Percentiles rank a stretch among this genome's conserved stretches.
Evolutionary conservation across 2,329 filamentous ascomycete genomes (phyloP).

Genomic region (Thermomyces lanuginosus): DNA sequence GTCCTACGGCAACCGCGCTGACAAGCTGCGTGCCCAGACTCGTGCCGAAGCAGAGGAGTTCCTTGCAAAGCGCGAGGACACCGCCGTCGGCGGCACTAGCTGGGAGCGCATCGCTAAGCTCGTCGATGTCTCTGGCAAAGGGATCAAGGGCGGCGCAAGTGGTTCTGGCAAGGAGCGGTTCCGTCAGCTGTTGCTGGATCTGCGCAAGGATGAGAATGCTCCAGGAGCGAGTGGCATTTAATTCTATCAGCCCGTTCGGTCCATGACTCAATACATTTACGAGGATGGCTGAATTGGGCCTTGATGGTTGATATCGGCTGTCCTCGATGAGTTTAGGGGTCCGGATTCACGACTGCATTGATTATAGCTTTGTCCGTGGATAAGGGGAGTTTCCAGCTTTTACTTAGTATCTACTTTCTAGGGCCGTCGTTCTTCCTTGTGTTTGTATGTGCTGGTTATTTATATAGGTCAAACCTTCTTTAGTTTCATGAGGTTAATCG

Average conservation of each 20-base stretch:
- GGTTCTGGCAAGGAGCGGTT: slow-evolving; percentile 94
- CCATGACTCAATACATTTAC: neutral
- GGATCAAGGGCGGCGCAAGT: slow-evolving; percentile 64
- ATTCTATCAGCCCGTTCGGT: slow-evolving; percentile 1
- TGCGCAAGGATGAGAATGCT: slow-evolving; percentile 89
- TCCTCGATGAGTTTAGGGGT: too few species aligned
- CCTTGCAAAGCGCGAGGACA: slow-evolving; percentile 74
- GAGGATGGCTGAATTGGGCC: neutral
- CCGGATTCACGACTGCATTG: too few species aligned
- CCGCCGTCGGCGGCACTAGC: slow-evolving; percentile 82
- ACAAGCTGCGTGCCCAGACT: slow-evolving; percentile 80
- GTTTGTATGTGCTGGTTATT: too few species aligned
- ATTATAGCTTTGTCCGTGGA: too few species aligned
- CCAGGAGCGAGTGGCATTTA: slow-evolving; percentile 39
- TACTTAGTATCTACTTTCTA: too few species aligned
- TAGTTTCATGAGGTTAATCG: too few species aligned
- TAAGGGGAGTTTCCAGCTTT: too few species aligned
- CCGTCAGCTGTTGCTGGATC: slow-evolving; percentile 68
- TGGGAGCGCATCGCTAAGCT: slow-evolving; percentile 98
- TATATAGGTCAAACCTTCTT: too few species aligned
- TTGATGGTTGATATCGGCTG: neutral
- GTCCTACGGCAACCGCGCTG: slow-evolving; percentile 96
- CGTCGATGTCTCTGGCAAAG: slow-evolving; percentile 94
- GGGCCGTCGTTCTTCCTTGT: too few species aligned
- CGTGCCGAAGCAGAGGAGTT: slow-evolving; percentile 88